A percentile compares a stretch with the other conserved stretches of the same genome.
Evolutionary conservation across 73 alveolate genomes (phyloP).

Genomic region (Stentor roeselii): DNA sequence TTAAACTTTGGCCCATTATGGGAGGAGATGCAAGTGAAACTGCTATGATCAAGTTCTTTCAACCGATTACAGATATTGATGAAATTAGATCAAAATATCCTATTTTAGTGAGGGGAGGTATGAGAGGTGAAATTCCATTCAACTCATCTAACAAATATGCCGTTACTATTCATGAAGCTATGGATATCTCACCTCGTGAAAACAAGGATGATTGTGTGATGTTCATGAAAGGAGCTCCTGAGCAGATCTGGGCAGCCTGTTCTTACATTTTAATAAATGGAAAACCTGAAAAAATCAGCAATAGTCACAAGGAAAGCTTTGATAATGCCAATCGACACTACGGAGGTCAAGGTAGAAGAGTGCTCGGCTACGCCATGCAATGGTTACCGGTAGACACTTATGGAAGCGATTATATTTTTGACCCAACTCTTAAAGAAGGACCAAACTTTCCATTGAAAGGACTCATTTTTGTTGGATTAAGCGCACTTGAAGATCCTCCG

Average conservation of each 20-base stretch:
- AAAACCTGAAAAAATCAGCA: conserved; percentile 22
- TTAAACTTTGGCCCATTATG: conserved; percentile 50
- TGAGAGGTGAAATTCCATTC: conserved; percentile 47
- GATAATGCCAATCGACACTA: conserved; percentile 56
- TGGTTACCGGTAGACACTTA: conserved; percentile 47
- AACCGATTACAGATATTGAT: conserved; percentile 64
- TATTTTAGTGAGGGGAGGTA: conserved; percentile 32
- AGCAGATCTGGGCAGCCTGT: conserved; percentile 36
- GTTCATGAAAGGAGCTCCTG: conserved; percentile 61
- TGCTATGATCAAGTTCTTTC: conserved; percentile 88
- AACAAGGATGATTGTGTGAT: conserved; percentile 30
- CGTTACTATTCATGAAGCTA: conserved; percentile 40
- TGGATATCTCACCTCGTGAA: neutral
- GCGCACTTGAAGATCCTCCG: conserved; percentile 95
- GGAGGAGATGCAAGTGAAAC: conserved; percentile 90
- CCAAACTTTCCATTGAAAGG: conserved; percentile 60
- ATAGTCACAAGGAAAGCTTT: conserved; percentile 42
- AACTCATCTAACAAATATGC: conserved; percentile 51
- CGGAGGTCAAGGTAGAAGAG: conserved; percentile 84
- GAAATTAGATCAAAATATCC: conserved; percentile 43
- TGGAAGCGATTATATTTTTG: conserved; percentile 35
- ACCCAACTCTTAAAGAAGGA: conserved; percentile 46
- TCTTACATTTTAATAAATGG: conserved; percentile 19
- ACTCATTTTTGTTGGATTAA: conserved; percentile 78
- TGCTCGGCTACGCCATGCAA: conserved; percentile 66